Percentiles rank a stretch among this genome's conserved stretches.
These are phyloP conservation scores for Quercus dentata DNA, from an alignment of 306 rosid species.

Conservation along the genomic window DNA sequence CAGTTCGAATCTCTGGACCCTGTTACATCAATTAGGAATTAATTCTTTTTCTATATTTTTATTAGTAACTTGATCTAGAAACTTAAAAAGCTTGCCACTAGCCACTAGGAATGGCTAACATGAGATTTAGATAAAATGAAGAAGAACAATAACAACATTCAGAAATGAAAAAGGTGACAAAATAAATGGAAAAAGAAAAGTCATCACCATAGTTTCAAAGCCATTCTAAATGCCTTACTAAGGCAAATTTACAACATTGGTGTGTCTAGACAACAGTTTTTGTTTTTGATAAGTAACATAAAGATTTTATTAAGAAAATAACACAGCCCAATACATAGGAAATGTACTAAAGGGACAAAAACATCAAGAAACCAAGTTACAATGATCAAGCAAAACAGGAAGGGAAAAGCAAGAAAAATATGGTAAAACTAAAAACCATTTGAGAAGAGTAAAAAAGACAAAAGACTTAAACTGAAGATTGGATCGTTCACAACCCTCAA, in stretches of 20 bases:
- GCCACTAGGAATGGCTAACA: background rate
- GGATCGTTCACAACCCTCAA: too few species aligned
- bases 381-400: too few species aligned
- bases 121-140: background rate
- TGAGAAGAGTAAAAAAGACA: too few species aligned
- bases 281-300: background rate
- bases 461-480: too few species aligned
- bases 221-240: background rate
- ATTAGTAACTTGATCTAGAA: background rate
- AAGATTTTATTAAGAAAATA: too few species aligned
- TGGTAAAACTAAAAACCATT: too few species aligned
- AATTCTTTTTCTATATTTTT: background rate
- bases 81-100: background rate
- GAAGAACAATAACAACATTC: background rate
- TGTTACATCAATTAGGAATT: slow-evolving; percentile 14
- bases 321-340: too few species aligned
- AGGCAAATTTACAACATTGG: background rate
- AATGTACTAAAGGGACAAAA: too few species aligned
- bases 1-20: slow-evolving; percentile 99
- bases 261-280: background rate
- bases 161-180: background rate
- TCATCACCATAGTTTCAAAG: background rate
- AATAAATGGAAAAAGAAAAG: background rate
- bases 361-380: too few species aligned
- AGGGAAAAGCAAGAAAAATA: too few species aligned